phyloP scores from a whole-genome alignment of 2,329 filamentous ascomycete species.

The Ceratocystis diversiconidia region DNA sequence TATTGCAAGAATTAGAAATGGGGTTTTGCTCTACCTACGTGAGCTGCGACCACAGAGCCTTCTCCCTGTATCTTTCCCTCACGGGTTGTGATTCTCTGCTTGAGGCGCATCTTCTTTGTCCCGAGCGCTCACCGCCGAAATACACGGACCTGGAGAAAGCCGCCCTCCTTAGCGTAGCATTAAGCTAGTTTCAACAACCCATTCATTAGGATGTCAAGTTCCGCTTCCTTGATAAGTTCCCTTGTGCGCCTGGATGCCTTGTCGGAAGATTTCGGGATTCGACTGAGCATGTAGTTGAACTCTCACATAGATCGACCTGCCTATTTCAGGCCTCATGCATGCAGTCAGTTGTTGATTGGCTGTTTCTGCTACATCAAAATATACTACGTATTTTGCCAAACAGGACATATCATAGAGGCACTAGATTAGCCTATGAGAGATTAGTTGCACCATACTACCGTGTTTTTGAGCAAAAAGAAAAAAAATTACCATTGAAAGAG shows the following conservation, averaged over 20 bases:
- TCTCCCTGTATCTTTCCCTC: not conserved
- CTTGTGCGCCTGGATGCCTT: not conserved
- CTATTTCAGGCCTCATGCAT: not conserved
- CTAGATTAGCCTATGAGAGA: not conserved
- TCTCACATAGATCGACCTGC: not conserved
- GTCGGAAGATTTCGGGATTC: constrained; percentile 2
- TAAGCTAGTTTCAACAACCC: not conserved
- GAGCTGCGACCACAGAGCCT: too few relatives aligned
- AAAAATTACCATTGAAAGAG: not conserved
- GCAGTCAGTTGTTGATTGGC: not conserved
- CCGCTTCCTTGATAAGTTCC: not conserved
- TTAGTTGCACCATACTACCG: not conserved
- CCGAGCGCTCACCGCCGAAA: not conserved
- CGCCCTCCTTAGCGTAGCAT: not conserved
- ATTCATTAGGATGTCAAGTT: too few relatives aligned
- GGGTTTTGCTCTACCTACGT: too few relatives aligned
- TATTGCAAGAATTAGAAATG: too few relatives aligned
- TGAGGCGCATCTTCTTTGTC: not conserved
- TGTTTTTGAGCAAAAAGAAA: not conserved
- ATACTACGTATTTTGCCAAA: not conserved
- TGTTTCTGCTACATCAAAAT: not conserved
- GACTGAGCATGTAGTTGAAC: not conserved
- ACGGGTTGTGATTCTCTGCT: not conserved
- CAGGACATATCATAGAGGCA: too few relatives aligned
- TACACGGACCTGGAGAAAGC: not conserved